Conservation (phyloP, 1,284 basidiomycete genomes). For the Trametes sp. region DNA sequence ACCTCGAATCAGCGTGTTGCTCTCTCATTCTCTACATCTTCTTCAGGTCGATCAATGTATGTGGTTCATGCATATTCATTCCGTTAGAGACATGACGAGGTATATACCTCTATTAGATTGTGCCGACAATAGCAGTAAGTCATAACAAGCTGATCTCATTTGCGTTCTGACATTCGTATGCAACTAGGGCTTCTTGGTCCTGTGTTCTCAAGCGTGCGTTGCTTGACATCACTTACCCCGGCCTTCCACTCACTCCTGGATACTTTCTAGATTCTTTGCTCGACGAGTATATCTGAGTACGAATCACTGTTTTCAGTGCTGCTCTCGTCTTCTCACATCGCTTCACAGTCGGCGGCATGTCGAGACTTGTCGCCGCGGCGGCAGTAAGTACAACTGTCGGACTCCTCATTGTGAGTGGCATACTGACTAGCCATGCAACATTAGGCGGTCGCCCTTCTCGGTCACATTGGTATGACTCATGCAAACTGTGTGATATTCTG, state of each 20-base stretch:
- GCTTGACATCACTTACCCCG: background rate
- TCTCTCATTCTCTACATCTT: background rate
- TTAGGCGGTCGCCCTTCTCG: background rate
- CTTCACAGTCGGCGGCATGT: background rate
- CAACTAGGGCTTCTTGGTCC: background rate
- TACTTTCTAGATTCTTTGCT: constrained; percentile 8
- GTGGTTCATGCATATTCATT: background rate
- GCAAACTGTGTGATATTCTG: background rate
- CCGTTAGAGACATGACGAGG: background rate
- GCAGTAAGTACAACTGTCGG: background rate
- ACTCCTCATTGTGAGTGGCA: too few species aligned
- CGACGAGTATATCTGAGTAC: constrained; percentile 15
- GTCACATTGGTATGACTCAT: background rate
- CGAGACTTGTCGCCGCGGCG: background rate
- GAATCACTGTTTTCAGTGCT: background rate
- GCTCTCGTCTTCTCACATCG: background rate
- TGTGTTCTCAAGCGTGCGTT: constrained; percentile 3
- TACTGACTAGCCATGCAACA: background rate
- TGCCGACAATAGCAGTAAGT: background rate
- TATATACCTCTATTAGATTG: background rate
- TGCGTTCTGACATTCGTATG: too few species aligned
- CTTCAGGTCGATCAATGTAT: constrained; percentile 1
- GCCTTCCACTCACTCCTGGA: too few species aligned
- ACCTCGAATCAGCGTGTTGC: background rate
- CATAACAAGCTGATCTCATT: too few species aligned